Base-by-base conservation (phyloP, 2,329 filamentous ascomycete species). In the Blastomyces percursus region DNA sequence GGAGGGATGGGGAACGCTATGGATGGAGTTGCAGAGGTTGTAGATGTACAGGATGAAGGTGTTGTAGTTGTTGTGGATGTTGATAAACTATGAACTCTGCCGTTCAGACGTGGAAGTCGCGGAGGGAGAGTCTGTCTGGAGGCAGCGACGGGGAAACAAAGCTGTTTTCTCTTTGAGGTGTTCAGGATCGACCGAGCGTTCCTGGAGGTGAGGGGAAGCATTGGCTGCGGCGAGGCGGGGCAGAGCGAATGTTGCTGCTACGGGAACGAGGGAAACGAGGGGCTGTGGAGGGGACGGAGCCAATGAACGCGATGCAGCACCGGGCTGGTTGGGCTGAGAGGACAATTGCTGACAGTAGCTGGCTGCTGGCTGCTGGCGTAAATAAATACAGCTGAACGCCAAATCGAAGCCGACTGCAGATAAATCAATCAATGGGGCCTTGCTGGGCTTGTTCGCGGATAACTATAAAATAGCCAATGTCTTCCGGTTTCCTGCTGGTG, bases 171-270 rank as follows among this genome's bases (percentile, higher is more conserved):
- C 40, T 56, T 61, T 51, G 60, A 51, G 27, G 56, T 40, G 12
- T 48, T 56, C 35, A 54, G 60, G 40, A 61, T 32, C 50, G 51
- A 61, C 60, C 50, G 50, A 21, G 60, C 60, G 60, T 54, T 56
- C 40, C 60, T 54, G 40, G 51, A 56, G 32, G 60, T 56, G 68
- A 70, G 67, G 63, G 60, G 62, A 59, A 62, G 60, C 61, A 61
- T 62, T 61, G 62, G 60, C 56, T 32, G 42, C 24, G 16, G 61
- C 44, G 60, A 59, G 54, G 64, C 55, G 58, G 46, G 58, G 58
- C 35, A 63, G 44, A 16, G 40, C 35, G 59, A 59, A 38, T 38
- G 62, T 35, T 55, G 48, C 35, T 61, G 40, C 35, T 66, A 65
- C 61, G 70, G 8, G 14, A 35, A 14, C 38, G 40, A 24, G 16